phyloP scores from a whole-genome alignment of 2,329 filamentous ascomycete genomes.

The Aspergillus flavus region DNA sequence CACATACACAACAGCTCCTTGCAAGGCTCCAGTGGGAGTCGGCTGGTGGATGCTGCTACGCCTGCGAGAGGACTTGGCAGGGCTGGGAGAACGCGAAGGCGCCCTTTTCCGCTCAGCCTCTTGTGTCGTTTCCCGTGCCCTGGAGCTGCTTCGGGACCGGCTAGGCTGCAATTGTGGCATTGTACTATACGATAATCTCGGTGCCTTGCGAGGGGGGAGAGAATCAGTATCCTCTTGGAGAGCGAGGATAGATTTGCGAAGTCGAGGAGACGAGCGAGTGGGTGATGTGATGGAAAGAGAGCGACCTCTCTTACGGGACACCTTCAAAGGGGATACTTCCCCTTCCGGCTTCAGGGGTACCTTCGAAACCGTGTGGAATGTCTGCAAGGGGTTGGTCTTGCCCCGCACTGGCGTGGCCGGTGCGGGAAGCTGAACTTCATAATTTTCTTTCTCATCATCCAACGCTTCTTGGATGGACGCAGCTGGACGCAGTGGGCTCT shows the following conservation, averaged over 20 bases:
- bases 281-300: conserved; percentile 54
- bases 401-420: conserved; percentile 61
- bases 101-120: conserved; percentile 12
- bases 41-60: conserved; percentile 27
- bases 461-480: conserved; percentile 43
- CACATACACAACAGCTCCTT: conserved; percentile 76
- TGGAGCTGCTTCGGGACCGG: conserved; percentile 15
- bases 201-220: conserved; percentile 32
- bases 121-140: conserved; percentile 7
- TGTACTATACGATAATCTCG: conserved; percentile 21
- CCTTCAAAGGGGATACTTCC: conserved; percentile 49
- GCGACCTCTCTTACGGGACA: conserved; percentile 51
- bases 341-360: conserved; percentile 72
- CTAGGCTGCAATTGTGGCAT: conserved; percentile 24
- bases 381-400: conserved; percentile 49
- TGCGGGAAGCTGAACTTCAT: conserved; percentile 21
- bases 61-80: conserved; percentile 32
- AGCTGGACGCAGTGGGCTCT: conserved; percentile 2
- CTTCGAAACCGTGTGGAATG: conserved; percentile 75
- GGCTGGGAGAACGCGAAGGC: conserved; percentile 25
- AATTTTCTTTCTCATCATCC: conserved; percentile 35
- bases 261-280: conserved; percentile 34
- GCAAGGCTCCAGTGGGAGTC: conserved; percentile 50
- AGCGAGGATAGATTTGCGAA: conserved; percentile 27
- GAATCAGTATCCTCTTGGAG: conserved; percentile 26